Base-by-base conservation (phyloP, 169 alveolate species). In the Plasmodium gaboni region DNA sequence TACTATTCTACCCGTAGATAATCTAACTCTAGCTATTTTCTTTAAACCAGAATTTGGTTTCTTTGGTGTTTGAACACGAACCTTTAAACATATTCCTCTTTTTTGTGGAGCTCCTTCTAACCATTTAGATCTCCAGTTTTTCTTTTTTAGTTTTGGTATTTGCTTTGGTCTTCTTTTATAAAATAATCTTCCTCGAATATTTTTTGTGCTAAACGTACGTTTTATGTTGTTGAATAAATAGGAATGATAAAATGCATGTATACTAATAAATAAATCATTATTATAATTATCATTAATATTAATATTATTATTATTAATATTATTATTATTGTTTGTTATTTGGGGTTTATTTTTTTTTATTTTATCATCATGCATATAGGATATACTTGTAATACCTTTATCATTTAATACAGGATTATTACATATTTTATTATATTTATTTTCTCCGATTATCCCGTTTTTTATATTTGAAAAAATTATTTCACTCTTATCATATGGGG, bases 1-100 rank as follows among this genome's bases (percentile, higher is more conserved):
- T 6, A 94, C 97, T 3, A 94, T 91, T 38, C 96, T 86, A 17
- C 97, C 97, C 1, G 97, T 95, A 61, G 94, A 91, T 53, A 95
- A 92, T 7, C 97, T 65, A 6, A 95, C 97, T 19, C 97, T 63
- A 6, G 97, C 97, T 19, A 95, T 95, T 88, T 95, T 95, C 61
- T 97, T 92, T 60, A 95, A 68, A 10, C 97, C 97, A 1, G 97
- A 94, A 76, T 95, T 95, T 0, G 97, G 97, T 64, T 95, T 95
- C 7, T 95, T 91, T 1, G 97, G 97, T 7, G 97, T 93, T 48
- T 85, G 93, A 13, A 95, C 97, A 7, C 96, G 73, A 22, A 95
- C 95, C 69, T 93, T 88, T 13, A 93, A 80, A 48, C 96, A 94
- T 4, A 94, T 86, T 5, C 97, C 97, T 83, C 93, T 93, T 85